phyloP scores from a whole-genome alignment of 768 basidiomycete genomes.

The Lentinula aciculospora region DNA sequence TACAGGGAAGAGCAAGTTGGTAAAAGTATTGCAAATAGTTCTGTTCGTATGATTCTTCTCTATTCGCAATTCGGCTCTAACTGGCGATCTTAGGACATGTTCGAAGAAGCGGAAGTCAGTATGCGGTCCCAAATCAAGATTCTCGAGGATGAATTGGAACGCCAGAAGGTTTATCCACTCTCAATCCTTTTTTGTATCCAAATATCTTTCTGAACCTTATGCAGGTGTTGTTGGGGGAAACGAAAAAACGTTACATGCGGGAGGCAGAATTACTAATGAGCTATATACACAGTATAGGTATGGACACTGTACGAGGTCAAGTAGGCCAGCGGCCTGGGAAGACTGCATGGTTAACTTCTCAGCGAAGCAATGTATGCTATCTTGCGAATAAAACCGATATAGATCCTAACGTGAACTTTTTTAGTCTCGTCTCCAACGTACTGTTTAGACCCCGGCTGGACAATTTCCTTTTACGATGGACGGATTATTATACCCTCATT shows the following conservation, averaged over 20 bases:
- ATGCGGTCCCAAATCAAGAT: slow-evolving; percentile 61
- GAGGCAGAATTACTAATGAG: slow-evolving; percentile 84
- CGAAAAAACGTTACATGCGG: slow-evolving; percentile 53
- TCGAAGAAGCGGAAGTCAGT: slow-evolving; percentile 68
- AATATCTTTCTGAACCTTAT: slow-evolving; percentile 1
- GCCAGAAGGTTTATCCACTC: slow-evolving; percentile 42
- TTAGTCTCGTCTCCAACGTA: slow-evolving; percentile 5
- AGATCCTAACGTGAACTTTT: not conserved
- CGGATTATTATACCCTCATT: not conserved
- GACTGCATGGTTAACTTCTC: slow-evolving; percentile 6
- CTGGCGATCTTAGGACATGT: slow-evolving; percentile 34
- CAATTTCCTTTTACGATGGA: not conserved
- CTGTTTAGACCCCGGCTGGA: not conserved
- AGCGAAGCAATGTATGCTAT: slow-evolving; percentile 6
- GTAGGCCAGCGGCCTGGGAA: slow-evolving; percentile 25
- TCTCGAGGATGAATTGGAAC: slow-evolving; percentile 57
- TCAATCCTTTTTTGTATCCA: not conserved
- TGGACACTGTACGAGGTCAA: slow-evolving; percentile 57
- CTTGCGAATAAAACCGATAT: not conserved
- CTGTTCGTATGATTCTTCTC: slow-evolving; percentile 29
- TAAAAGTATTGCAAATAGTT: slow-evolving; percentile 33
- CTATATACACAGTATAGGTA: slow-evolving; percentile 65
- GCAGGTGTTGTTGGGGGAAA: slow-evolving; percentile 38
- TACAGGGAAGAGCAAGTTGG: slow-evolving; percentile 78
- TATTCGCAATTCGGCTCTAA: not conserved